Evolutionary conservation across 768 basidiomycete species (phyloP).

Genomic region (Lactarius deliciosus): DNA sequence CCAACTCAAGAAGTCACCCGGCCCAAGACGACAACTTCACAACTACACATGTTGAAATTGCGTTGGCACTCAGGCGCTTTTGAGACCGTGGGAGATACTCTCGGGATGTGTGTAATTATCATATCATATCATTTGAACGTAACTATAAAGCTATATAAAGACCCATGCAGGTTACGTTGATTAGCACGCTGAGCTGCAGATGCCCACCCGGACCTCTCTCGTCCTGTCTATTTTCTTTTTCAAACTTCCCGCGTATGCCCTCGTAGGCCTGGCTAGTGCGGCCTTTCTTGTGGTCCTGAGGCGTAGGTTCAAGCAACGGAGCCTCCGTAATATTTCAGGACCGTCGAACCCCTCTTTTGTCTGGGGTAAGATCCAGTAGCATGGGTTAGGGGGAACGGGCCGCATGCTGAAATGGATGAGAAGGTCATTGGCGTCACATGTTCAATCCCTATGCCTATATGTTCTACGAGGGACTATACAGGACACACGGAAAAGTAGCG

Average conservation of each 20-base stretch:
- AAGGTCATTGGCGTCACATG: constrained; percentile 5
- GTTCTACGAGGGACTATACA: neutral
- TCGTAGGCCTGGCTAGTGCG: neutral
- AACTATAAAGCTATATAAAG: too few relatives aligned
- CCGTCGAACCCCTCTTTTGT: constrained; percentile 9
- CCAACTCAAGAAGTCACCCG: too few relatives aligned
- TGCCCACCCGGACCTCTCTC: neutral
- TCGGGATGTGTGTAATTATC: too few relatives aligned
- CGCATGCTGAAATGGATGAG: neutral
- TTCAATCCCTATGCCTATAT: neutral
- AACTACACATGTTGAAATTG: too few relatives aligned
- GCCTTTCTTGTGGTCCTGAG: neutral
- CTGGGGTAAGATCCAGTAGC: constrained; percentile 5
- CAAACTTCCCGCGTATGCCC: neutral
- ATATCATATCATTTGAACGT: neutral
- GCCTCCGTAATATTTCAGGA: constrained; percentile 1
- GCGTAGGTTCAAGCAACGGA: neutral
- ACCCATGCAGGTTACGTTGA: too few relatives aligned
- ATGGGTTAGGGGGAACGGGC: neutral
- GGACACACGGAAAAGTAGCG: neutral
- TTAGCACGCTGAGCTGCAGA: neutral
- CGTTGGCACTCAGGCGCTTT: too few relatives aligned
- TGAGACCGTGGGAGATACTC: too few relatives aligned
- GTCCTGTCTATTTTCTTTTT: neutral
- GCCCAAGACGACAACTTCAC: too few relatives aligned